phyloP scores from a whole-genome alignment of 2,329 filamentous ascomycete species.

The Xylariomycetidae sp. region DNA sequence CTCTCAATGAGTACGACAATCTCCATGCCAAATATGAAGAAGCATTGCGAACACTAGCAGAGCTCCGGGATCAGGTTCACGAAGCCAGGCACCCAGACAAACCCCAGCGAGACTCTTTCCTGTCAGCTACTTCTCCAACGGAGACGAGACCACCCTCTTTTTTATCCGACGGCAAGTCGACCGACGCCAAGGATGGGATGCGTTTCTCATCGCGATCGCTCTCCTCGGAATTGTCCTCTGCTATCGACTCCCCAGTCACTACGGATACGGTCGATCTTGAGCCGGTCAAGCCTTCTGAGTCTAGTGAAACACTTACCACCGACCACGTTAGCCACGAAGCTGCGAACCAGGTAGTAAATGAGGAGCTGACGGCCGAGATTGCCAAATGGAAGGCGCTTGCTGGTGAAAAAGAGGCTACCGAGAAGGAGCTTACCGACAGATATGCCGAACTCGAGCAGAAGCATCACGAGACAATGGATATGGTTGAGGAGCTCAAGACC shows the following conservation, averaged over 20 bases:
- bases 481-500: slow-evolving; percentile 86
- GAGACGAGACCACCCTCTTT: slow-evolving; percentile 69
- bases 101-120: slow-evolving; percentile 50
- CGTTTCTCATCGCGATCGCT: slow-evolving; percentile 82
- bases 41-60: slow-evolving; percentile 73
- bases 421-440: slow-evolving; percentile 67
- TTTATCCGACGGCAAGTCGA: slow-evolving; percentile 72
- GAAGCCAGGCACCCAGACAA: slow-evolving; percentile 64
- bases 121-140: slow-evolving; percentile 47
- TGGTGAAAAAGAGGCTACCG: slow-evolving; percentile 70
- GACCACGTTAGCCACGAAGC: slow-evolving; percentile 34
- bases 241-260: slow-evolving; percentile 68
- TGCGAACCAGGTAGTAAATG: too few relatives aligned
- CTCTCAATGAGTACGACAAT: slow-evolving; percentile 72
- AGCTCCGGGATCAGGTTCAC: slow-evolving; percentile 80
- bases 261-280: slow-evolving; percentile 60
- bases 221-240: slow-evolving; percentile 89
- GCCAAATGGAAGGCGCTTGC: slow-evolving; percentile 67
- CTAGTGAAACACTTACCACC: slow-evolving; percentile 33
- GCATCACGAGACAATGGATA: slow-evolving; percentile 75
- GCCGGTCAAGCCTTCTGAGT: slow-evolving; percentile 39
- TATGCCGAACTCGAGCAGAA: slow-evolving; percentile 80
- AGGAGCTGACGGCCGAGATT: slow-evolving; percentile 59
- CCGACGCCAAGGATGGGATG: slow-evolving; percentile 62
- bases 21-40: slow-evolving; percentile 89